These are phyloP conservation scores for Globisporangium camurandrum DNA, from an alignment of 352 stramenopile genomes.

Conservation along the genomic window DNA sequence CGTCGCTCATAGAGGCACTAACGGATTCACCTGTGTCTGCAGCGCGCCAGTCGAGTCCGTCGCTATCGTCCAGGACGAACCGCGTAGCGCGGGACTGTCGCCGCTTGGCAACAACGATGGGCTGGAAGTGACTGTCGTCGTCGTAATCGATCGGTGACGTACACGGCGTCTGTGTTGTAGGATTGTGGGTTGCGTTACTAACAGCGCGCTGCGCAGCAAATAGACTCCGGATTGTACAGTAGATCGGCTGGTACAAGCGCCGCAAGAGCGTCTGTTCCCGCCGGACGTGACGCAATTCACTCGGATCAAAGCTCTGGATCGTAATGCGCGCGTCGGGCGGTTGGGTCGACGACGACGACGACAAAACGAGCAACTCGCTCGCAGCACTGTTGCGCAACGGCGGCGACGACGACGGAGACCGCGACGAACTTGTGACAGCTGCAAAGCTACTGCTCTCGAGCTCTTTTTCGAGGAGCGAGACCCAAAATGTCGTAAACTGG, in stretches of 20 bases:
- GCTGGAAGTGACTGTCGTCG: slow-evolving; percentile 19
- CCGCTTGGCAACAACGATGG: slow-evolving; percentile 1
- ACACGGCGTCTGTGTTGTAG: slow-evolving; percentile 71
- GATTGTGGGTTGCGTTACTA: slow-evolving; percentile 20
- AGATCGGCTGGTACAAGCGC: slow-evolving; percentile 47
- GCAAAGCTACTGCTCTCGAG: slow-evolving; percentile 14
- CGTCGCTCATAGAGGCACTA: neutral
- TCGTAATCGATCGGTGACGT: slow-evolving; percentile 44
- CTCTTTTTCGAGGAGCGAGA: slow-evolving; percentile 47
- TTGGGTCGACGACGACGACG: no score
- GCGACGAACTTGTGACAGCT: neutral
- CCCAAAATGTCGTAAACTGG: slow-evolving; percentile 60
- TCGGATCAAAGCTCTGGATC: slow-evolving; percentile 3
- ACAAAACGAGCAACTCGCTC: neutral
- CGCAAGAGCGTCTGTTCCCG: slow-evolving; percentile 25
- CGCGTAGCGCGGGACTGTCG: neutral
- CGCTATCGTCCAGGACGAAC: slow-evolving; percentile 3
- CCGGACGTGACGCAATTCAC: slow-evolving; percentile 19
- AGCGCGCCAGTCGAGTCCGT: neutral
- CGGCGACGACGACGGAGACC: no score
- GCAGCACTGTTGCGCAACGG: no score
- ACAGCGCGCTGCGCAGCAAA: slow-evolving; percentile 19
- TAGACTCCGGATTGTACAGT: slow-evolving; percentile 34
- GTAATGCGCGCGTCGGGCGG: slow-evolving; percentile 4
- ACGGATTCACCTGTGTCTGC: neutral